Evolutionary conservation across 1,284 basidiomycete species (phyloP), one percentile per base, ranked within the genome.

Genomic region (Pulveroboletus sp.): DNA sequence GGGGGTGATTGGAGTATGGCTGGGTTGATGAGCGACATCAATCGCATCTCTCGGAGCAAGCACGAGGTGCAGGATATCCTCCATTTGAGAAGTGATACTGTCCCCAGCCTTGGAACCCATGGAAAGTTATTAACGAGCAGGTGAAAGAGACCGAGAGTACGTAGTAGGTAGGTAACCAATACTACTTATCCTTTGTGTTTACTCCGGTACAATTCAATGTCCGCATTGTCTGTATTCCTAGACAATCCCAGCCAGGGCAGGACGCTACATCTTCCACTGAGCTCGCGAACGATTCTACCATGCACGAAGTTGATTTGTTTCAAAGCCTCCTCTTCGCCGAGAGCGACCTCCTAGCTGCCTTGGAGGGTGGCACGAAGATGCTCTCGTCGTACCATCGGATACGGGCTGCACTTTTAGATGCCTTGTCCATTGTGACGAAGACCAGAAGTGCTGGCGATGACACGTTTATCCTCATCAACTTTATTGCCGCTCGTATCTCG

Each of bases 191-290:
- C 29, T 17, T 35, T 24, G 19, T 55, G 43, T 8, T 56, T 56
- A 49, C 48, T 17, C 35, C 4, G 2, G 6, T 19, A 11, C 2
- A 13, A 46, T 61, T 61, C 51, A 53, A 60, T 47, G 61, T 60
- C 60, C 60, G 60, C 60, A 61, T 61, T 61, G 60, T 60, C 13
- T 24, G 3, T 36, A 15, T 15, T 15, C 35, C 35, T 36, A 36
- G 15, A 12, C 35, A 15, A 36, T 6, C 35, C 35, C 5, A 12
- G 6, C 35, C 15, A 15, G 8, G 12, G 33, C 35, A 36, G 29
- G 29, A 29, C 29, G 29, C 29, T 29, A 29, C 29, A 7, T 29
- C 29, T 29, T 9, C 10, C 29, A 29, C 29, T 29, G 6, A 36
- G 16, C 15, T 36, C 35, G 11, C 35, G 7, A 36, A 7, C 13